Base-by-base conservation (phyloP, 2,329 filamentous ascomycete species). In the Clonostachys rosea region DNA sequence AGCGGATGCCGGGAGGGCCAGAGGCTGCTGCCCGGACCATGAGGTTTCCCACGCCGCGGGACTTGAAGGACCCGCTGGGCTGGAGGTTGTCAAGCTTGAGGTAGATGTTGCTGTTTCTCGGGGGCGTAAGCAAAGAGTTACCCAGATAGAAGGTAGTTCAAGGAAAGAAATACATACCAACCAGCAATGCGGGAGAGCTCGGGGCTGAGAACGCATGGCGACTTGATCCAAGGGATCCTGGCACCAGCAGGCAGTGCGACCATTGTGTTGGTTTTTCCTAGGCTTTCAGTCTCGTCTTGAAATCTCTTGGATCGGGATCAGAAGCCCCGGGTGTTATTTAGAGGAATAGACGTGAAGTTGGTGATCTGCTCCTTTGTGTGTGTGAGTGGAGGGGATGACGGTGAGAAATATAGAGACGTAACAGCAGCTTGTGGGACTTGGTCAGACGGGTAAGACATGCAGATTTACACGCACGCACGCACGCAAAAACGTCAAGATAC, bases 81-180 rank as follows among this genome's bases (percentile, higher is more conserved):
- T 95, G 90, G 47, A 91, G 79, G 61, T 87, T 89, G 58, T 95
- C 89, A 52, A 94, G 80, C 66, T 95, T 95, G 59, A 95, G 82
- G 65, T 87, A 89, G 64, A 95, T 81, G 69, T 87, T 84, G 71
- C 87, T 78, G 50, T 37, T 20, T 56, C 56, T 47, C 57, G 47
- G 52, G 39, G 44, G 30, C 47, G 41, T 20, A 30, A 33, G 20
- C 24, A 13, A 16, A 37, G 33, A 40, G 44, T 6, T 37, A 8
- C 36, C 35, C 24, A 5, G 24, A 30, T 30, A 30, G 9, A 30
- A 24, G 17, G 14, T 40, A 14, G 13, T 14, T 24, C 14, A 17
- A 34, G 20, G 13, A 44, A 43, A 37, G 34, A 45, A 13, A 17
- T 11, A 63, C 76, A 60, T 68, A 88, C 85, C 87, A 91, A 65